Conservation (phyloP, 371 early-diverging fungal species). For the Saksenaea oblongispora region DNA sequence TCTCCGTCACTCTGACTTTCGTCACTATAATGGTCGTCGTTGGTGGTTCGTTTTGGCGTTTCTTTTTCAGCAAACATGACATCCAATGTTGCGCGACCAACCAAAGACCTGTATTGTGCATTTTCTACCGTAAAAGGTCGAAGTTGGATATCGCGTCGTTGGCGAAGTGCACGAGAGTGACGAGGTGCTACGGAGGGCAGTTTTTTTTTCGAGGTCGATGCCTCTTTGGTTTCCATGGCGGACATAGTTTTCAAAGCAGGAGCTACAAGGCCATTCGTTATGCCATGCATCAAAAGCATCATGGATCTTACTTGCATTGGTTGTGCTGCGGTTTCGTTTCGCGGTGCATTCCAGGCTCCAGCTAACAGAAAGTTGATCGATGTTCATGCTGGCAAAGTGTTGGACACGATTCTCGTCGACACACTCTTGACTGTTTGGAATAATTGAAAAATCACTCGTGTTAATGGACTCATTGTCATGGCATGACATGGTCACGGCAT, state of each 20-base stretch:
- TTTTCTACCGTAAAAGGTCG: slow-evolving; percentile 3
- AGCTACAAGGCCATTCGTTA: neutral
- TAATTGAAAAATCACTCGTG: neutral
- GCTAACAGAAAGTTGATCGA: neutral
- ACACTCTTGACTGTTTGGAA: neutral
- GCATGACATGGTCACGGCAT: neutral
- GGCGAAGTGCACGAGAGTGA: neutral
- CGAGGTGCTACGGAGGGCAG: neutral
- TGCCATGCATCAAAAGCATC: neutral
- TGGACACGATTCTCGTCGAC: neutral
- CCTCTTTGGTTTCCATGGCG: neutral
- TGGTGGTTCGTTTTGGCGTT: neutral
- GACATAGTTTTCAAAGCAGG: neutral
- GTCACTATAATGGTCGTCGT: neutral
- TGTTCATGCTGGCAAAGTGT: neutral
- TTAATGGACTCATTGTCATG: neutral
- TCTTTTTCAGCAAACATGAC: slow-evolving; percentile 6
- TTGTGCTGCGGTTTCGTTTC: neutral
- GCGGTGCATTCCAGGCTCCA: neutral
- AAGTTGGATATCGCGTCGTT: slow-evolving; percentile 4
- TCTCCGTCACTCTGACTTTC: neutral
- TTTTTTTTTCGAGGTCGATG: neutral
- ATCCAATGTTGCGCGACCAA: neutral
- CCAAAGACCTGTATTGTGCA: neutral
- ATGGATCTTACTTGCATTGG: neutral